Conservation (phyloP, 257 asterid species). For the Haberlea rhodopensis region DNA sequence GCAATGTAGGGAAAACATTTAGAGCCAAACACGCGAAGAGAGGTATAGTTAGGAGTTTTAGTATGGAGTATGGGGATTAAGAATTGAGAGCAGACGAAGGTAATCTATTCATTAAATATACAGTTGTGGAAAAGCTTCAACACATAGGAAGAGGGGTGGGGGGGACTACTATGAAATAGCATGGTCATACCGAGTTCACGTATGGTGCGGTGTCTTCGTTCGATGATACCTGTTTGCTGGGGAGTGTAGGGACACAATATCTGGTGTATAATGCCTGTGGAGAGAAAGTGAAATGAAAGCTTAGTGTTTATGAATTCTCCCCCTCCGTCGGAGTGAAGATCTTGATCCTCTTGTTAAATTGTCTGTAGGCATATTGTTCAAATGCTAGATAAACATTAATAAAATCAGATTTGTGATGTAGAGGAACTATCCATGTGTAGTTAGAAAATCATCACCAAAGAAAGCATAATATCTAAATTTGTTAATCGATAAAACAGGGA, state of each 20-base stretch:
- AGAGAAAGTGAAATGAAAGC: not conserved
- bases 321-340: not conserved
- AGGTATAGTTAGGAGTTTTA: not conserved
- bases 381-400: too few species aligned
- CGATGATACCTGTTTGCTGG: not conserved
- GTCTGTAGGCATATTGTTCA: not conserved
- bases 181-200: conserved; percentile 3
- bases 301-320: not conserved
- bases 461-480: too few species aligned
- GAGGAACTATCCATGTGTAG: too few species aligned
- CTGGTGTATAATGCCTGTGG: not conserved
- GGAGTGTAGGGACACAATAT: not conserved
- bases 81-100: not conserved
- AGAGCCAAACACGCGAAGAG: not conserved
- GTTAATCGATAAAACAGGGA: too few species aligned
- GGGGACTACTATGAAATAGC: not conserved
- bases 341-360: not conserved
- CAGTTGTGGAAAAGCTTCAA: not conserved
- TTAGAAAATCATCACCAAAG: too few species aligned
- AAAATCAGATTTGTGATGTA: too few species aligned
- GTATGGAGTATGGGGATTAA: too few species aligned
- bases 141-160: not conserved
- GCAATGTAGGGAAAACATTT: too few species aligned
- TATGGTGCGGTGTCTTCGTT: not conserved
- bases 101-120: not conserved